Percentiles rank a stretch among this genome's conserved stretches.
These are phyloP conservation scores for Alternaria triticina DNA, from an alignment of 2,329 filamentous ascomycete genomes.

Conservation along the genomic window DNA sequence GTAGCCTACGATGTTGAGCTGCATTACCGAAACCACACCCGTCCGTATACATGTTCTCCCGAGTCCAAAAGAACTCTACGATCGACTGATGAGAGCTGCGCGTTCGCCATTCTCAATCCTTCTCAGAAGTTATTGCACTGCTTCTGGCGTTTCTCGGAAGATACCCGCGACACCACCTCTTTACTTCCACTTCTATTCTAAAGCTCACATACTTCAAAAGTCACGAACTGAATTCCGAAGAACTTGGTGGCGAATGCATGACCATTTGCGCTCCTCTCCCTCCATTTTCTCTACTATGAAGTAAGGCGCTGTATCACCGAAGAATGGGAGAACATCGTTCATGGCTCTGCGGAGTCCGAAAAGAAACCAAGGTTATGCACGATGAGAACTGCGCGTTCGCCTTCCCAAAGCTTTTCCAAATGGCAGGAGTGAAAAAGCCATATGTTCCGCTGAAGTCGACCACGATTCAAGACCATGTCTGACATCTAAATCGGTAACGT, in stretches of 20 bases:
- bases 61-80: background rate
- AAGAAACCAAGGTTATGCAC: background rate
- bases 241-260: background rate
- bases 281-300: background rate
- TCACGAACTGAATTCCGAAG: background rate
- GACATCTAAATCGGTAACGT: slow-evolving; percentile 17
- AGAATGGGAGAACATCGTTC: too few relatives aligned
- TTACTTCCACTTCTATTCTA: background rate
- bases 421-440: rapidly evolving
- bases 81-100: background rate
- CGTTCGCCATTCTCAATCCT: background rate
- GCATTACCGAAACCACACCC: background rate
- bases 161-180: background rate
- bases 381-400: background rate
- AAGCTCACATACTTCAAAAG: background rate
- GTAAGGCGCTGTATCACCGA: background rate
- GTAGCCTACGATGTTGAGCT: background rate
- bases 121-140: background rate
- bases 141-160: background rate
- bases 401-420: background rate
- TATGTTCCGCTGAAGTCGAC: too few relatives aligned
- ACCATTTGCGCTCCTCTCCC: background rate
- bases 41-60: background rate
- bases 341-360: background rate
- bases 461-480: too few relatives aligned